These are phyloP conservation scores for Vigna radiata DNA, from an alignment of 306 rosid species.

Conservation along the genomic window DNA sequence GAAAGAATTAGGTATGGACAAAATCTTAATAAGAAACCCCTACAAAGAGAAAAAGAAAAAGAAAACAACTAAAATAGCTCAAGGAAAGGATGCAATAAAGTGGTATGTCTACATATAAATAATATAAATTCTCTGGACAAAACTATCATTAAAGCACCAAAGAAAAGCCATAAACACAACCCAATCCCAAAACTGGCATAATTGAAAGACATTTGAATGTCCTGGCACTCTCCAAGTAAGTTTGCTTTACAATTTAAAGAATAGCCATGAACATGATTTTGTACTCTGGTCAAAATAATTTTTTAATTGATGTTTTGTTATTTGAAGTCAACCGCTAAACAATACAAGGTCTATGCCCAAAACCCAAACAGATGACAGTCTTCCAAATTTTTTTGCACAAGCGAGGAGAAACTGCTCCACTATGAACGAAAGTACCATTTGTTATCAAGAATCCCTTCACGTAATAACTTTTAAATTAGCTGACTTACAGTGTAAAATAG, in stretches of 20 bases:
- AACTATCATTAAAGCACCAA: background rate
- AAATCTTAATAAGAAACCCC: constrained; percentile 21
- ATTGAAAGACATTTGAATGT: constrained; percentile 9
- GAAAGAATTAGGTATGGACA: constrained; percentile 9
- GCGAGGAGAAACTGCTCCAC: constrained; percentile 13
- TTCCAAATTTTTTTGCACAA: background rate
- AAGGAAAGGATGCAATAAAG: background rate
- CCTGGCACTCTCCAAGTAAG: background rate
- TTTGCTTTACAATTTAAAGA: background rate
- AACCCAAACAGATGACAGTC: background rate
- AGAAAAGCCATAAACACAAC: background rate
- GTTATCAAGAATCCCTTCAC: constrained; percentile 18
- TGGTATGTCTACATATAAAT: background rate
- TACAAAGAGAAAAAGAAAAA: constrained; percentile 6
- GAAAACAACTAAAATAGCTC: constrained; percentile 9
- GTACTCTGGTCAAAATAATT: background rate
- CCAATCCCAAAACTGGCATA: background rate
- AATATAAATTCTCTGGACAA: constrained; percentile 15
- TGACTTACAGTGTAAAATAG: background rate
- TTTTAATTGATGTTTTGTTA: background rate
- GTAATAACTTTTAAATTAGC: background rate
- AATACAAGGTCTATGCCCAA: background rate
- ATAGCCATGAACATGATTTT: background rate
- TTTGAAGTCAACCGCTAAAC: constrained; percentile 8
- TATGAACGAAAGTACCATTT: background rate